Conservation (phyloP, 345 rosid genomes). For the Rubroshorea leprosula region DNA sequence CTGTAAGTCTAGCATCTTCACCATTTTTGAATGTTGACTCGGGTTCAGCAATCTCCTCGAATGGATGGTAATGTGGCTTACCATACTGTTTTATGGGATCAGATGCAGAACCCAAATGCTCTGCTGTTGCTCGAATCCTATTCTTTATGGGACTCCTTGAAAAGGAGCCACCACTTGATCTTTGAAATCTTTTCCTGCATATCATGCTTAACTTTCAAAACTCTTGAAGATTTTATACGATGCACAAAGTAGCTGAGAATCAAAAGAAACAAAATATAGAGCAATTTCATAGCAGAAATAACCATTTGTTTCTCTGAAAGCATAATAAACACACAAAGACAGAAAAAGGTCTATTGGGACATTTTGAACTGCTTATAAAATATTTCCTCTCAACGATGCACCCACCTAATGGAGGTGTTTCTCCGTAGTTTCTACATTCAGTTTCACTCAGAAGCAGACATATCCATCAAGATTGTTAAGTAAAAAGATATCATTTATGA, state of each 20-base stretch:
- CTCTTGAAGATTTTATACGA: too few species aligned
- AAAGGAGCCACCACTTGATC: background rate
- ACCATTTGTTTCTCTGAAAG: background rate
- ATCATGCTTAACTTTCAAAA: background rate
- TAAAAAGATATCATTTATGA: too few species aligned
- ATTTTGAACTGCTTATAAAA: background rate
- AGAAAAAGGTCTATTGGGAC: background rate
- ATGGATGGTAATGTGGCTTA: conserved; percentile 62
- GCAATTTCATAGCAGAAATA: too few species aligned
- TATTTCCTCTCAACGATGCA: too few species aligned
- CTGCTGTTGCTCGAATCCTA: conserved; percentile 4
- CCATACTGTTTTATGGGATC: conserved; percentile 57
- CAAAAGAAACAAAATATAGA: background rate
- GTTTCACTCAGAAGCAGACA: too few species aligned
- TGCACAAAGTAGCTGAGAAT: conserved; percentile 2
- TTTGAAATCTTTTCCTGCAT: background rate
- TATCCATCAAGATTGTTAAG: too few species aligned
- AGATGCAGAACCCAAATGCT: conserved; percentile 51
- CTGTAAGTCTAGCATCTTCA: conserved; percentile 51
- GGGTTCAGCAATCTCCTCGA: conserved; percentile 73
- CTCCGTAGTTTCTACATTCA: too few species aligned
- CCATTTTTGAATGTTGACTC: conserved; percentile 31
- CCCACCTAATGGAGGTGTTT: too few species aligned
- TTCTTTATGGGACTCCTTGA: background rate
- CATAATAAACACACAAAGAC: conserved; percentile 1